Evolutionary conservation across 345 rosid species (phyloP).

Genomic region (Stellera chamaejasme): DNA sequence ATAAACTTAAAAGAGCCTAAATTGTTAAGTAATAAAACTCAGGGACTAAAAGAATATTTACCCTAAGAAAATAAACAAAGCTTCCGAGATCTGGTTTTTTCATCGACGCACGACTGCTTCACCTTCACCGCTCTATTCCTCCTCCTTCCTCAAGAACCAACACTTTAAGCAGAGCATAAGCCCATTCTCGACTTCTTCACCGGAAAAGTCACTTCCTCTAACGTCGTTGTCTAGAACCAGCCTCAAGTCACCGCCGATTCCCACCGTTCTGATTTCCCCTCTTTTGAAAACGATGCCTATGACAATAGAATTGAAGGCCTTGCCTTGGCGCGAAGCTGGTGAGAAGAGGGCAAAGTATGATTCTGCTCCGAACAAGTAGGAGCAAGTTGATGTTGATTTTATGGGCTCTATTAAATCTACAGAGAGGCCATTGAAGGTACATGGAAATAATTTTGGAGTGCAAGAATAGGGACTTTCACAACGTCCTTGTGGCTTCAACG

Average conservation of each 20-base stretch:
- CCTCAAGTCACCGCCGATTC: constrained; percentile 23
- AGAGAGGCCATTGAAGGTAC: constrained; percentile 83
- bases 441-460: constrained; percentile 62
- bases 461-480: constrained; percentile 47
- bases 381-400: constrained; percentile 13
- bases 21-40: too few relatives aligned
- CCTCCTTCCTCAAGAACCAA: constrained; percentile 17
- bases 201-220: too few relatives aligned
- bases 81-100: too few relatives aligned
- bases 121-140: constrained; percentile 81
- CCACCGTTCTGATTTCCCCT: constrained; percentile 31
- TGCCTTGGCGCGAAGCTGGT: constrained; percentile 18
- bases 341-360: too few relatives aligned
- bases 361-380: too few relatives aligned
- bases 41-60: too few relatives aligned
- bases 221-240: constrained; percentile 38
- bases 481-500: too few relatives aligned
- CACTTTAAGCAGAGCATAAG: constrained; percentile 6
- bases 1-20: too few relatives aligned
- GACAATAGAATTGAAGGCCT: not conserved
- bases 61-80: too few relatives aligned
- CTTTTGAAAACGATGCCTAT: constrained; percentile 11
- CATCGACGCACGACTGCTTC: constrained; percentile 25
- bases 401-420: constrained; percentile 36
- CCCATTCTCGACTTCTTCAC: too few relatives aligned